These are phyloP conservation scores for Wickerhamiella nectarea DNA, from an alignment of 805 yeast species.

Conservation along the genomic window DNA sequence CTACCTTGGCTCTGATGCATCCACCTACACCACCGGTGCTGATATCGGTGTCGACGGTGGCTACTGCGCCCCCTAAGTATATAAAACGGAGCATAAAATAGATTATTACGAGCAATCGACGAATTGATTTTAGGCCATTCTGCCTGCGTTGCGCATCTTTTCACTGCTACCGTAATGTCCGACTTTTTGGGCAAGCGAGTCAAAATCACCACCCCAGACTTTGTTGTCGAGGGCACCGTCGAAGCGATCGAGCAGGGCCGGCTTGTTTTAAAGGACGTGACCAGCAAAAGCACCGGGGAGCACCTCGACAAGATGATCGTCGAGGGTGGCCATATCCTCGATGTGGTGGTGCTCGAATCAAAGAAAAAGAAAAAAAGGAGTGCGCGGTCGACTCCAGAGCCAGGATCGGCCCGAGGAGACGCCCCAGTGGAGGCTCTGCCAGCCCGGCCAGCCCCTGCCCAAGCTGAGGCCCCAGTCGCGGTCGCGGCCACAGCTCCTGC, in stretches of 20 bases:
- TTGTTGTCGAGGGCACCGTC: constrained; percentile 13
- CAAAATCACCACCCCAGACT: constrained; percentile 14
- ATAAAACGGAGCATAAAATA: background rate
- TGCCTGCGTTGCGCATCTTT: too few species aligned
- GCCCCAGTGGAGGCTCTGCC: too few species aligned
- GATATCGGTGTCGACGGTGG: constrained; percentile 75
- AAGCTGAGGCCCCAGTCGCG: too few species aligned
- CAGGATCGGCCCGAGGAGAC: too few species aligned
- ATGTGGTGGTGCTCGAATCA: constrained; percentile 17
- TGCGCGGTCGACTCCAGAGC: too few species aligned
- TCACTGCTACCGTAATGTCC: background rate
- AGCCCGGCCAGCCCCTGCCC: too few species aligned
- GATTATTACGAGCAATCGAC: background rate
- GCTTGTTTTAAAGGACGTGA: constrained; percentile 1
- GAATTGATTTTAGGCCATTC: too few species aligned
- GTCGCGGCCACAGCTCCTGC: too few species aligned
- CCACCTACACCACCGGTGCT: constrained; percentile 65
- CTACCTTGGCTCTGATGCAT: constrained; percentile 69
- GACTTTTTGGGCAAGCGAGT: constrained; percentile 20
- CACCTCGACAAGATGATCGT: constrained; percentile 8
- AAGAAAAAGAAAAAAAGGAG: background rate
- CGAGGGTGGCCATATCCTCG: constrained; percentile 14
- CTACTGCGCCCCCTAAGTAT: constrained; percentile 35
- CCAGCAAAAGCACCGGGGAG: constrained; percentile 3
- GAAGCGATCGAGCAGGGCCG: constrained; percentile 7